These are phyloP conservation scores for Podaxis sp. DNA, from an alignment of 768 basidiomycete genomes.

Conservation along the genomic window DNA sequence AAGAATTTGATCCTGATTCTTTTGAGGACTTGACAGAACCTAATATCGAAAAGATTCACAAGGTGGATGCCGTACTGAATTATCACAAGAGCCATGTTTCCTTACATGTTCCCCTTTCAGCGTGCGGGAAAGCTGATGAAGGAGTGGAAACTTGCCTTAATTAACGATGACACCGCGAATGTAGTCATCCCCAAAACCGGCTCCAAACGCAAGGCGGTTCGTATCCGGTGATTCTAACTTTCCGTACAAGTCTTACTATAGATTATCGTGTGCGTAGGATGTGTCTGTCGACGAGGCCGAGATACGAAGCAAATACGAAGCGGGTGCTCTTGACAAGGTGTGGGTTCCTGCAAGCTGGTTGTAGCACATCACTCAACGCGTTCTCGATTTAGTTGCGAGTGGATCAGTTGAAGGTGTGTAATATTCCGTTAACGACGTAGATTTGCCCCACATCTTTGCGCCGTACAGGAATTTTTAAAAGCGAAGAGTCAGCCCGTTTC, in stretches of 20 bases:
- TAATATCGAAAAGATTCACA: constrained; percentile 73
- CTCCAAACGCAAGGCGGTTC: constrained; percentile 72
- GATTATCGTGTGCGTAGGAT: constrained; percentile 39
- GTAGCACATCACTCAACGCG: constrained; percentile 13
- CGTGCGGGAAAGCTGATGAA: constrained; percentile 44
- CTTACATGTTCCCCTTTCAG: constrained; percentile 18
- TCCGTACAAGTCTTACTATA: not conserved
- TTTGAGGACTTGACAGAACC: constrained; percentile 86
- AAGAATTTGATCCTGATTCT: constrained; percentile 74
- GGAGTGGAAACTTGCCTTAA: constrained; percentile 67
- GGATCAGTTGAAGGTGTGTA: constrained; percentile 71
- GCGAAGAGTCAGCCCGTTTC: constrained; percentile 56
- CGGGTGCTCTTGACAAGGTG: constrained; percentile 68
- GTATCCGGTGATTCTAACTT: constrained; percentile 24
- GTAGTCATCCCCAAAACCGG: constrained; percentile 45
- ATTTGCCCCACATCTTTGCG: constrained; percentile 11
- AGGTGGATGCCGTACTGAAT: constrained; percentile 41
- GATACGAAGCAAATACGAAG: constrained; percentile 63
- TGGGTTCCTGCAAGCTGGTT: constrained; percentile 9
- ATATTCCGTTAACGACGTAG: constrained; percentile 5
- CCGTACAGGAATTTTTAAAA: constrained; percentile 65
- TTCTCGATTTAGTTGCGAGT: constrained; percentile 56
- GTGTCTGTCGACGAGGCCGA: constrained; percentile 68
- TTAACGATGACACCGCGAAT: constrained; percentile 62
- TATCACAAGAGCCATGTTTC: constrained; percentile 53